Conservation (phyloP, 768 basidiomycete genomes). For the Suillus ampliporus region DNA sequence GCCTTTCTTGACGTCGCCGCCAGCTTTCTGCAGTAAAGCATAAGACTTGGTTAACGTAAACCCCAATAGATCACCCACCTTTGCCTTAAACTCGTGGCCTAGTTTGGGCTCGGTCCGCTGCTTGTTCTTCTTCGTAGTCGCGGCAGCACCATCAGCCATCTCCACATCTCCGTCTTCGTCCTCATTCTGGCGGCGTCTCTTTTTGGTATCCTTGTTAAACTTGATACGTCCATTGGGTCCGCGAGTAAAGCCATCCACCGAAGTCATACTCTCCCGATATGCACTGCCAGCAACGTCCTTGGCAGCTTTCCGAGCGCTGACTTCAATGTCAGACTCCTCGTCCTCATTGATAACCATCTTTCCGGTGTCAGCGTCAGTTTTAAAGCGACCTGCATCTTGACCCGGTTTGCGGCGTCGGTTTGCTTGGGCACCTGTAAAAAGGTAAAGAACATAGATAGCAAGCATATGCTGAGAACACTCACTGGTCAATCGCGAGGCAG, state of each 20-base stretch:
- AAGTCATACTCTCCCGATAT: slow-evolving; percentile 82
- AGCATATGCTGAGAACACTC: slow-evolving; percentile 32
- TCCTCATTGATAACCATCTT: slow-evolving; percentile 76
- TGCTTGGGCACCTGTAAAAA: slow-evolving; percentile 45
- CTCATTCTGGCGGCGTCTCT: slow-evolving; percentile 75
- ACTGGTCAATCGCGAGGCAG: slow-evolving; percentile 73
- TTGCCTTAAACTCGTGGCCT: slow-evolving; percentile 95
- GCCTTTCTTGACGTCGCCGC: slow-evolving; percentile 89
- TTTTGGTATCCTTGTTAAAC: slow-evolving; percentile 98
- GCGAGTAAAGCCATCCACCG: slow-evolving; percentile 89
- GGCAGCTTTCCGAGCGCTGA: slow-evolving; percentile 44
- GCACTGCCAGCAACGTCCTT: slow-evolving; percentile 73
- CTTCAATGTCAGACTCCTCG: slow-evolving; percentile 54
- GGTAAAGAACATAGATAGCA: background rate
- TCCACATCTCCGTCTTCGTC: slow-evolving; percentile 70
- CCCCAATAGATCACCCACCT: slow-evolving; percentile 56
- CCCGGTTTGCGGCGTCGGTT: slow-evolving; percentile 76
- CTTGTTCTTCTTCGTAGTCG: slow-evolving; percentile 53
- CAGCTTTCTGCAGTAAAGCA: slow-evolving; percentile 73
- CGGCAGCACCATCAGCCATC: slow-evolving; percentile 72
- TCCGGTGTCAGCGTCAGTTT: slow-evolving; percentile 82
- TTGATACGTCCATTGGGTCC: slow-evolving; percentile 85
- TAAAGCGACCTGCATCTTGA: slow-evolving; percentile 86
- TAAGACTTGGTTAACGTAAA: slow-evolving; percentile 3
- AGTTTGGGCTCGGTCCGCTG: slow-evolving; percentile 59